Evolutionary conservation across 768 basidiomycete genomes (phyloP).

Genomic region (Phlebiopsis flavidoalba): DNA sequence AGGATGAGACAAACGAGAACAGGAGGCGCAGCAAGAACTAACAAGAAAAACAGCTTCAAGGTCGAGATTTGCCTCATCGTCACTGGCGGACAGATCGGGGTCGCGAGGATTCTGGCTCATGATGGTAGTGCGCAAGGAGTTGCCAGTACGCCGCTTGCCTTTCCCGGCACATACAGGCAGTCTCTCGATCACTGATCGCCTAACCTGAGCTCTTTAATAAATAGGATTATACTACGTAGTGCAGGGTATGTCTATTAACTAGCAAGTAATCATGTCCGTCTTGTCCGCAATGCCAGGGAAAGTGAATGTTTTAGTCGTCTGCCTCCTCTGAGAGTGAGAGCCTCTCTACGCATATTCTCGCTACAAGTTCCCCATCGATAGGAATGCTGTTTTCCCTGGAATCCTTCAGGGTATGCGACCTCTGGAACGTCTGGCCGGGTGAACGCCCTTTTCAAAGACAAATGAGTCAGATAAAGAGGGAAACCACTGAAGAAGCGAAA

Average conservation of each 20-base stretch:
- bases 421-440: constrained; percentile 67
- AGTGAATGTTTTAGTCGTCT: constrained; percentile 40
- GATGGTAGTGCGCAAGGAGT: background rate
- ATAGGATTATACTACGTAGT: background rate
- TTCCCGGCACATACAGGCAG: background rate
- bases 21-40: constrained; percentile 17
- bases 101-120: background rate
- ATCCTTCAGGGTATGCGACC: constrained; percentile 78
- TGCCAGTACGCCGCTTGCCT: background rate
- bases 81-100: constrained; percentile 5
- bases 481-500: background rate
- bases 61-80: constrained; percentile 29
- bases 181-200: too few relatives aligned
- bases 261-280: background rate
- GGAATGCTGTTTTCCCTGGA: constrained; percentile 86
- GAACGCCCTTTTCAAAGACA: constrained; percentile 48
- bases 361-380: constrained; percentile 67
- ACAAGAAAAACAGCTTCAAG: constrained; percentile 51
- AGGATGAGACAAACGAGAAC: background rate
- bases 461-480: background rate
- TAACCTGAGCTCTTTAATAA: too few relatives aligned
- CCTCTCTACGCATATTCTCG: constrained; percentile 51
- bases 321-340: constrained; percentile 54
- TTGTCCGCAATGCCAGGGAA: background rate
- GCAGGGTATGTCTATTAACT: background rate